phyloP scores from a whole-genome alignment of 2,329 filamentous ascomycete species.

The Colletotrichum navitas region DNA sequence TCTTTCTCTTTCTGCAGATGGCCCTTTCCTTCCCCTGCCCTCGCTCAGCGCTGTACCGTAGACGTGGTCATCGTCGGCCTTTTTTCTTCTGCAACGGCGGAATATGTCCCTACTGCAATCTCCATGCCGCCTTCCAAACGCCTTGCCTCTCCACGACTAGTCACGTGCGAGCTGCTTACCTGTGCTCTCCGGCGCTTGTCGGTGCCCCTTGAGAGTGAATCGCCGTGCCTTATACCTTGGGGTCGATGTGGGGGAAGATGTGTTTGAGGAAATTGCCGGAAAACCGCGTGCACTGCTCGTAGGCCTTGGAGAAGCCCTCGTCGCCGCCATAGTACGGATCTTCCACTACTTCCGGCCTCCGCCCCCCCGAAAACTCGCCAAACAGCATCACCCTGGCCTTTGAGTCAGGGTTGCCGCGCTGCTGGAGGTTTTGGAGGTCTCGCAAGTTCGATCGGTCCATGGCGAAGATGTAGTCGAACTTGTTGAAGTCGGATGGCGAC shows the following conservation, averaged over 20 bases:
- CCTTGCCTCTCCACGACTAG: neutral
- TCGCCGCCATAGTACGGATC: conserved; percentile 95
- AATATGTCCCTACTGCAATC: neutral
- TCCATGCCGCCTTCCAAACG: neutral
- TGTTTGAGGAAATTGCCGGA: conserved; percentile 80
- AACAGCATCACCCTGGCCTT: conserved; percentile 83
- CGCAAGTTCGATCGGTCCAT: conserved; percentile 90
- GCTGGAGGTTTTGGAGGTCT: conserved; percentile 73
- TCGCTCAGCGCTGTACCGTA: conserved; percentile 8
- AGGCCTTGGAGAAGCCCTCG: conserved; percentile 87
- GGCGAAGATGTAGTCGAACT: conserved; percentile 93
- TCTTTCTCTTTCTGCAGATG: neutral
- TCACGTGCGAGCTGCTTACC: neutral
- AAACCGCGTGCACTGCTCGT: conserved; percentile 84
- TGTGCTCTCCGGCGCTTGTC: neutral
- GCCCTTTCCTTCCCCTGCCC: conserved; percentile 7
- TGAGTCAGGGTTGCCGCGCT: conserved; percentile 67
- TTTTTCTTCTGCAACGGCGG: neutral
- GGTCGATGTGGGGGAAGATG: conserved; percentile 58
- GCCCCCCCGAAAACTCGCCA: conserved; percentile 80
- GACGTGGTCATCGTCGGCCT: conserved; percentile 2
- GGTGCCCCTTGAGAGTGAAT: neutral
- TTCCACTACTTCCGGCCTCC: conserved; percentile 76
- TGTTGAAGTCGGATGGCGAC: conserved; percentile 77
- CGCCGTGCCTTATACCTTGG: conserved; percentile 18